Percentiles rank a stretch among this genome's conserved stretches.
Conservation (phyloP, 495 filamentous ascomycete genomes). For the Hypoxylon cercidicola region DNA sequence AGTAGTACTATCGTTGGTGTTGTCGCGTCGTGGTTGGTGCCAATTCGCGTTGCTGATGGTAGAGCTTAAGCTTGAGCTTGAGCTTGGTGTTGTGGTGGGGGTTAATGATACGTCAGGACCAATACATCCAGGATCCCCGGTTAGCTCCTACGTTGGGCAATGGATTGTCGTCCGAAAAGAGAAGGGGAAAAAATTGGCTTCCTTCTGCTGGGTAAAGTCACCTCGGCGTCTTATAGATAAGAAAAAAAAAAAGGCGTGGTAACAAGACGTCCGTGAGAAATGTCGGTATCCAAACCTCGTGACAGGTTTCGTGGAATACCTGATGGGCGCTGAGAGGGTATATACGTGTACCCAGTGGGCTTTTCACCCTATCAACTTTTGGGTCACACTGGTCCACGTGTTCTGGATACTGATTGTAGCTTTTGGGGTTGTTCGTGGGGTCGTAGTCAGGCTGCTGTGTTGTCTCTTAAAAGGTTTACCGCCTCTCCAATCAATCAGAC, state of each 20-base stretch:
- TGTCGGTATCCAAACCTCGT: constrained; percentile 41
- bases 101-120: constrained; percentile 42
- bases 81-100: constrained; percentile 30
- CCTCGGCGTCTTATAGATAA: constrained; percentile 28
- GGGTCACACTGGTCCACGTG: constrained; percentile 48
- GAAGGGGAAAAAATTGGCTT: constrained; percentile 9
- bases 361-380: constrained; percentile 37
- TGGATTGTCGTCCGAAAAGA: constrained; percentile 38
- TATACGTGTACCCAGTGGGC: constrained; percentile 49
- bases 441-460: constrained; percentile 47
- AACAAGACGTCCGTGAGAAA: constrained; percentile 23
- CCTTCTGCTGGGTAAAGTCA: constrained; percentile 15
- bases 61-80: neutral
- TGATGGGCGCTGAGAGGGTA: constrained; percentile 32
- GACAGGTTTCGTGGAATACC: constrained; percentile 33
- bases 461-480: constrained; percentile 34
- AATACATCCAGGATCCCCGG: constrained; percentile 41
- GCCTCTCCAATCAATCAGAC: constrained; percentile 43
- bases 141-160: constrained; percentile 36
- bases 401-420: constrained; percentile 33
- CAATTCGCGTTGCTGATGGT: constrained; percentile 5
- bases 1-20: too few relatives aligned
- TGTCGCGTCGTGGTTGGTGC: constrained; percentile 24
- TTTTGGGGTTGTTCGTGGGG: constrained; percentile 46
- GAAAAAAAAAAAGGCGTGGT: constrained; percentile 9